Base-by-base conservation (phyloP, 495 filamentous ascomycete genomes). In the Aspergillus wentii region DNA sequence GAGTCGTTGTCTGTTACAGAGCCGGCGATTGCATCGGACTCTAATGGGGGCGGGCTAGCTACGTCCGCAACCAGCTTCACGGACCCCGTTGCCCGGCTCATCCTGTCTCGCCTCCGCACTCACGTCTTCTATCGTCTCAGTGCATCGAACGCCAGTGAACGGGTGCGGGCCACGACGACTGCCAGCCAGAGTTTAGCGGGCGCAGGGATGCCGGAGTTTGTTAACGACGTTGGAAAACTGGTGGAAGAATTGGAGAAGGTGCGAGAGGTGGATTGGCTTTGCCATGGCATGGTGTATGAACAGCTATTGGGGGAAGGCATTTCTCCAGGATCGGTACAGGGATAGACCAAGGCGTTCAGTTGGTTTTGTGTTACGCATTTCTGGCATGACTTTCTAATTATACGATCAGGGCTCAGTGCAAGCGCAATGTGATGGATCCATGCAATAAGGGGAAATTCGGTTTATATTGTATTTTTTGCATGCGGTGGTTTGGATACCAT, bases 171-270 rank as follows among this genome's bases (percentile, higher is more conserved):
- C n/a, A 85, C 85, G 1, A 86, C 77, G 34, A 86, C 80, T 0
- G 91, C 89, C 4, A 85, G 80, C 17, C 90, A 97, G 59, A 83
- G 80, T 31, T 69, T 98, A 11, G 85, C 86, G 2, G 72, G 76
- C 2, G 75, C 82, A 26, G 94, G 92, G 0, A 72, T 97, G 61
- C 79, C 83, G 1, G 92, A 98, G 61, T 95, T 94, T 62, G 83
- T 91, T n/a, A 78, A 68, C 32, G 81, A 80, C 52, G 79, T 97
- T n/a, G 80, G 85, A 5, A 78, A 81, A 21, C 74, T 95, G 45
- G 84, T 88, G 10, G 90, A 95, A 10, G 81, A 85, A 62, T 57
- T 94, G 46, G 73, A 74, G 40, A 79, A 75, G 52, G 79, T 95
- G 17, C 79, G 82, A 8, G 74, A 74, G 29, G 83, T 95, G 22